Evolutionary conservation across 495 filamentous ascomycete species (phyloP).

Genomic region (Terfezia claveryi): DNA sequence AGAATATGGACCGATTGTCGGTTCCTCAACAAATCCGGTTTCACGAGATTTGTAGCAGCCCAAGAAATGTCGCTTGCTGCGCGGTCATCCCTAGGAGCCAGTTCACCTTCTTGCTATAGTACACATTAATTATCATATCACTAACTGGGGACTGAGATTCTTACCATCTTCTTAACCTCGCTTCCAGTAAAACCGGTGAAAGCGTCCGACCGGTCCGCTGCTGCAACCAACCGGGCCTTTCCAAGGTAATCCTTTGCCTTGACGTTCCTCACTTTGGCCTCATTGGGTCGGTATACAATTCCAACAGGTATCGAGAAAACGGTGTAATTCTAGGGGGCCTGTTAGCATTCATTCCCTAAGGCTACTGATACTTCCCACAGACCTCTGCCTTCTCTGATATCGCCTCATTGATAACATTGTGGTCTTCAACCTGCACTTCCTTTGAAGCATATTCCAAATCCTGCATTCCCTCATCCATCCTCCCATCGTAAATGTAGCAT

Average conservation of each 20-base stretch:
- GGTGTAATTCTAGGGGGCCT: conserved; percentile 60
- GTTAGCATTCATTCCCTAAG: background rate
- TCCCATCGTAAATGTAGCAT: conserved; percentile 91
- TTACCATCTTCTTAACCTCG: conserved; percentile 42
- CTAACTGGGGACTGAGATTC: background rate
- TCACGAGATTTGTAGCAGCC: conserved; percentile 76
- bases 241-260: conserved; percentile 94
- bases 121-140: conserved; percentile 1
- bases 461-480: conserved; percentile 71
- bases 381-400: conserved; percentile 86
- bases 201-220: conserved; percentile 55
- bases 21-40: conserved; percentile 47
- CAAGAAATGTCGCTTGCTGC: conserved; percentile 62
- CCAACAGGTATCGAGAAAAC: conserved; percentile 98
- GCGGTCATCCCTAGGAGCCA: conserved; percentile 43
- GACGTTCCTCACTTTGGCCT: conserved; percentile 93
- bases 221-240: conserved; percentile 79
- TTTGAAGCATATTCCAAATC: conserved; percentile 84
- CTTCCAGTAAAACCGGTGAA: conserved; percentile 56
- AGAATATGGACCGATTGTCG: conserved; percentile 3
- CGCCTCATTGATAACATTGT: conserved; percentile 94
- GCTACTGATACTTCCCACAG: conserved; percentile 1
- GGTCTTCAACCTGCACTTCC: conserved; percentile 84
- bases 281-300: conserved; percentile 83
- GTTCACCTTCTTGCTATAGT: conserved; percentile 5